Evolutionary conservation across 257 asterid genomes (phyloP).

Genomic region (Salvia splendens): DNA sequence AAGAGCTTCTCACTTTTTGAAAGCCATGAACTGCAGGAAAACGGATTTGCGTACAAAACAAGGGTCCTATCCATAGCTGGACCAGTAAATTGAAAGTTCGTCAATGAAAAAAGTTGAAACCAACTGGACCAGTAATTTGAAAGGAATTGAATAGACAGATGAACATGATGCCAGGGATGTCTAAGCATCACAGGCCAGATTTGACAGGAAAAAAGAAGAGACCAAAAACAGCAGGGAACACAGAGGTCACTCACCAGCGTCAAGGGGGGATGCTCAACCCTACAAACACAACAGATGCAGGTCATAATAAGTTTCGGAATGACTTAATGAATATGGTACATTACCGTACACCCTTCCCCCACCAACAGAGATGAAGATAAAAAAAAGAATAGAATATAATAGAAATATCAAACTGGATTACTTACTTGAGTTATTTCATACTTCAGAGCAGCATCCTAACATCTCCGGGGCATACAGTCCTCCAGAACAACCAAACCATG

Average conservation of each 20-base stretch:
- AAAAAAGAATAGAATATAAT: neutral
- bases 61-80: too few relatives aligned
- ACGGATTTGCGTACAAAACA: too few relatives aligned
- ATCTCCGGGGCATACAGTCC: constrained; percentile 59
- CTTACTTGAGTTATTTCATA: constrained; percentile 52
- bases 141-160: too few relatives aligned
- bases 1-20: too few relatives aligned
- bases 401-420: constrained; percentile 22
- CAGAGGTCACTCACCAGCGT: constrained; percentile 47
- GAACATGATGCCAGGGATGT: neutral
- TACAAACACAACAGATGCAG: constrained; percentile 41
- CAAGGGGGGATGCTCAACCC: constrained; percentile 34
- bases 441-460: constrained; percentile 57
- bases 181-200: neutral
- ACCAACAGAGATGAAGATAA: neutral
- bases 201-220: too few relatives aligned
- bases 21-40: too few relatives aligned
- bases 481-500: constrained; percentile 74
- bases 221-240: constrained; percentile 7
- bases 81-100: too few relatives aligned
- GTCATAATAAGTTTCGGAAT: constrained; percentile 35
- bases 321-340: neutral
- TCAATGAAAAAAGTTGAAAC: too few relatives aligned
- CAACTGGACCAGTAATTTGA: too few relatives aligned
- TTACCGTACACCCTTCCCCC: neutral